Conservation (phyloP, 2,329 filamentous ascomycete genomes). For the Penicillium sp. region DNA sequence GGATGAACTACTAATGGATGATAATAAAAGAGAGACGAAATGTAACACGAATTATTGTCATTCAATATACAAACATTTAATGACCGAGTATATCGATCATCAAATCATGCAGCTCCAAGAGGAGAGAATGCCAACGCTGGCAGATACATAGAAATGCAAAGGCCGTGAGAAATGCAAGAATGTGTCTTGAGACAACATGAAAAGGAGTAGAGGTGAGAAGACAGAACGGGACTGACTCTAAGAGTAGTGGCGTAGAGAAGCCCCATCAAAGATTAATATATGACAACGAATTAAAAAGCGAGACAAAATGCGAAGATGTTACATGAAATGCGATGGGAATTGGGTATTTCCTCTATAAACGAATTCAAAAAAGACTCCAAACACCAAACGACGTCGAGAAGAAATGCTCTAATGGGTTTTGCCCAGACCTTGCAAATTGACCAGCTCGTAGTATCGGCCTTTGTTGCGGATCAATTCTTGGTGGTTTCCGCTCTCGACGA, state of each 20-base stretch:
- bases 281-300: not conserved
- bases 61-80: not conserved
- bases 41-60: not conserved
- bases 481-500: slow-evolving; percentile 84
- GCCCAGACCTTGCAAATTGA: slow-evolving; percentile 73
- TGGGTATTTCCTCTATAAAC: not conserved
- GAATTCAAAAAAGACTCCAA: not conserved
- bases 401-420: slow-evolving; percentile 36
- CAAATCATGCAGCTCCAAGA: not conserved
- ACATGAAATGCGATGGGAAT: not conserved
- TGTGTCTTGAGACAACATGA: not conserved
- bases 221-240: not conserved
- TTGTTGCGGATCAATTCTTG: slow-evolving; percentile 64
- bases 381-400: not conserved
- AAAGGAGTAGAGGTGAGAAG: not conserved
- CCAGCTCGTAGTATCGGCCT: slow-evolving; percentile 72
- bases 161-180: not conserved
- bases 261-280: not conserved
- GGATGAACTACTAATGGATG: no score
- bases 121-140: not conserved
- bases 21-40: not conserved
- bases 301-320: not conserved
- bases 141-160: not conserved
- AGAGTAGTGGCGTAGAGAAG: not conserved
- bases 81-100: not conserved